These are phyloP conservation scores for Wickerhamiella dianesei DNA, from an alignment of 805 yeast genomes.

Conservation along the genomic window DNA sequence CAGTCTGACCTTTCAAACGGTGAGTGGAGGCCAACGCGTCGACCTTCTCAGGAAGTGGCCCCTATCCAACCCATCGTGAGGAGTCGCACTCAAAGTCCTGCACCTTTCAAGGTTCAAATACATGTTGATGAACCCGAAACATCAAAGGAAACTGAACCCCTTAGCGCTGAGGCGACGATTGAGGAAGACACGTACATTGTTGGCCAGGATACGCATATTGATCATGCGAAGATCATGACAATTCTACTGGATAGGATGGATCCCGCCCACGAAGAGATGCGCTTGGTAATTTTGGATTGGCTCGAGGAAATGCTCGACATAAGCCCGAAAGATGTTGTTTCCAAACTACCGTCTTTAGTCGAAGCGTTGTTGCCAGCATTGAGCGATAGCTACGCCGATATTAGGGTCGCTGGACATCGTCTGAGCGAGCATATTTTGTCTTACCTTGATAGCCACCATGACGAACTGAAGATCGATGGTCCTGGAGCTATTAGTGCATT, in stretches of 20 bases:
- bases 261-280: slow-evolving; percentile 61
- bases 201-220: slow-evolving; percentile 72
- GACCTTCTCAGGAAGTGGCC: not conserved
- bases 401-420: slow-evolving; percentile 40
- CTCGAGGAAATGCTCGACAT: slow-evolving; percentile 55
- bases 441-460: not conserved
- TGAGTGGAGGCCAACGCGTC: not conserved
- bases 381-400: slow-evolving; percentile 36
- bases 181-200: slow-evolving; percentile 33
- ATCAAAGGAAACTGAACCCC: not conserved
- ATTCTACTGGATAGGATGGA: slow-evolving; percentile 72
- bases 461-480: slow-evolving; percentile 32
- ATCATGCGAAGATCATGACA: slow-evolving; percentile 66
- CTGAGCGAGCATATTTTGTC: slow-evolving; percentile 44
- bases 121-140: not conserved
- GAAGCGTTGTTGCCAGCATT: slow-evolving; percentile 52
- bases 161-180: not conserved
- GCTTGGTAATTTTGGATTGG: slow-evolving; percentile 72
- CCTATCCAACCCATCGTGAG: not conserved
- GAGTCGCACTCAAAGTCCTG: not conserved
- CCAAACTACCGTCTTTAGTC: slow-evolving; percentile 61
- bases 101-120: not conserved
- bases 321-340: slow-evolving; percentile 58
- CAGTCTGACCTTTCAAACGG: not conserved
- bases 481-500: slow-evolving; percentile 33